A percentile compares a stretch with the other conserved stretches of the same genome.
These are phyloP conservation scores for Leccinellum albellum DNA, from an alignment of 768 basidiomycete species.

Conservation along the genomic window DNA sequence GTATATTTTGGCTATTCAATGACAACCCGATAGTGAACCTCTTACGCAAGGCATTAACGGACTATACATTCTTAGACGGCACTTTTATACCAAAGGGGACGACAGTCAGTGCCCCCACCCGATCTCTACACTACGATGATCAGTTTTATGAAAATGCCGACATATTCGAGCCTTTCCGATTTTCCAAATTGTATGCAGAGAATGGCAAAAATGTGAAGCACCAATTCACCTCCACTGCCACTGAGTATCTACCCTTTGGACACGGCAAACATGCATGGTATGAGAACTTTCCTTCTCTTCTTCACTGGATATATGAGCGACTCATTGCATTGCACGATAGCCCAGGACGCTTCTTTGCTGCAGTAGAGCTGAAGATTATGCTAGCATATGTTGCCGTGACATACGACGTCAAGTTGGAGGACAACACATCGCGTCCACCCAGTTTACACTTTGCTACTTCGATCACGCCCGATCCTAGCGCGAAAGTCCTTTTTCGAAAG, in stretches of 20 bases:
- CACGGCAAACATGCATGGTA: constrained; percentile 29
- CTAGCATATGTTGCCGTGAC: neutral
- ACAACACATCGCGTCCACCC: neutral
- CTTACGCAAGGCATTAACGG: constrained; percentile 26
- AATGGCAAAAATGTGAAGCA: constrained; percentile 32
- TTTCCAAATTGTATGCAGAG: constrained; percentile 33
- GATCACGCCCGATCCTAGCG: neutral
- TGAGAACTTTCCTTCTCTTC: neutral
- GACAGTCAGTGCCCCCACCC: constrained; percentile 17
- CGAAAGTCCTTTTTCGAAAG: neutral
- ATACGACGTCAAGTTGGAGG: neutral
- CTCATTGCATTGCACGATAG: neutral
- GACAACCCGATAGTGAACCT: neutral
- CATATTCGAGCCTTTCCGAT: constrained; percentile 48
- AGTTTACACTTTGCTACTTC: neutral
- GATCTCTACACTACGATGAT: constrained; percentile 20
- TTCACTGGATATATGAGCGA: neutral
- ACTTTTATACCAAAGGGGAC: constrained; percentile 34
- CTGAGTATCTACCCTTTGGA: constrained; percentile 37
- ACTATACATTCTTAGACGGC: constrained; percentile 37
- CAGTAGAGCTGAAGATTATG: neutral
- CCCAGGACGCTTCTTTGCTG: neutral
- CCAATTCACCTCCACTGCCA: constrained; percentile 34
- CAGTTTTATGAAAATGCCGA: constrained; percentile 32
- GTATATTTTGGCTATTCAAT: neutral